Base-by-base conservation (phyloP, 2,329 filamentous ascomycete species). In the Fusarium buharicum region DNA sequence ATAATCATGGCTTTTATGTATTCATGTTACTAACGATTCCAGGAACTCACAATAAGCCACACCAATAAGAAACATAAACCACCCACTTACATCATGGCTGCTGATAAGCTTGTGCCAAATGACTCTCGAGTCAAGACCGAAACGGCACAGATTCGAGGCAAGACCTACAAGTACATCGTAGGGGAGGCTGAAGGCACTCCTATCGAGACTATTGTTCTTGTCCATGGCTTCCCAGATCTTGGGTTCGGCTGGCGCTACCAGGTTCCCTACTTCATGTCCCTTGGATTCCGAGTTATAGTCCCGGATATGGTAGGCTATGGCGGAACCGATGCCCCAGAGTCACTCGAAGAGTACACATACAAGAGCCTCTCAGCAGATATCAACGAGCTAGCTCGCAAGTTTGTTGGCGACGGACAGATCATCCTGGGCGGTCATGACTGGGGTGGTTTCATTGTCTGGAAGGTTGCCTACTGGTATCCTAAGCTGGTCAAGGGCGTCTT, bases 361-460 rank as follows among this genome's bases (percentile, higher is more conserved):
- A 95, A 92, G 79, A 86, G 83, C 62, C 85, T 90, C 57, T 83
- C 90, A 16, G 85, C 88, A 50, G 92, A 97, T 71, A 84, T 98
- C 65, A 88, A 86, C 18, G 87, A 86, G 59, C 82, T 98, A 20
- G 86, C 90, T 7, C 79, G 78, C 56, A 82, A 88, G 62, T 77
- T 81, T 50, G 77, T 78, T 24, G 76, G 80, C 49, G 49, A 79
- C 75, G 73, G 73, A 9, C 78, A 78, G 52, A 89, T 97, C 70
- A 88, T 97, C 53, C 83, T 97, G 13, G 92, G 93, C 44, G 94
- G 93, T 8, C 94, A 97, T 78, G 94, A 98, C 77, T 97, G 94
- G 91, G 94, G 94, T 74, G 93, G 91, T 68, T 82, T 83, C 3
- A 81, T 93, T 24, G 88, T 90, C 50, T 96, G 91, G 82, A 86